Base-by-base conservation (phyloP, 2,329 filamentous ascomycete species). In the Arachnomyces sp. region DNA sequence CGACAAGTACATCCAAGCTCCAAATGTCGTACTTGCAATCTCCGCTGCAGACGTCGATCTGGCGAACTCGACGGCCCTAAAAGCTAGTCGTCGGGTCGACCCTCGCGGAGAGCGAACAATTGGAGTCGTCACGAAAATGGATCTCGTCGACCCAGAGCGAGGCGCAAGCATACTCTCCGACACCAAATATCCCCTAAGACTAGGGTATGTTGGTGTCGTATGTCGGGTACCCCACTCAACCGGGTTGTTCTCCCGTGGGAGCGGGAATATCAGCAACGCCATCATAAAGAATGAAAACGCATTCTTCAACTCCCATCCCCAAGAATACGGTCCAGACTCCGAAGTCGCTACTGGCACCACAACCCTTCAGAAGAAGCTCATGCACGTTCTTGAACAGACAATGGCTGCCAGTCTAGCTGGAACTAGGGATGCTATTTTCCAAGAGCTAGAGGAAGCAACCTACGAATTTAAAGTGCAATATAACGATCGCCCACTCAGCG, bases 401-500 rank as follows among this genome's bases (percentile, higher is more conserved):
- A 98, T 98, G 93, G 90, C 90, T 18, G 79, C 85, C 28, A 94
- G 86, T 54, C 72, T 98, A 40, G 84, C 92, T 52, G 80, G 79
- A 40, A 98, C 92, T 3, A 85, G 84, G 52, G 87, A 95, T 57
- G 87, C 88, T 7, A 95, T 98, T 49, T 82, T 83, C 46, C 87
- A 94, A 59, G 92, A 98, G 61, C 77, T 98, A 0, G 90, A 95
- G 55, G 92, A 98, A 64, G 89, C 92, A 2, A 90, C 86, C 0
- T 98, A 98, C 57, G 90, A 98, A 63, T 98, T 94, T 73, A 98
- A 98, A 61, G 92, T 98, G 4, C 93, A 98, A 61, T 98, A 98
- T 67, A 98, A 98, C 56, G 92, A 98, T 59, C 81, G 92, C 5
- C 87, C 90, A 1, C 71, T 98, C 28, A 94, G 87, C 37, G 92